A percentile compares a stretch with the other conserved stretches of the same genome.
phyloP scores from a whole-genome alignment of 1,284 basidiomycete species.

The Papiliotrema fonsecae region DNA sequence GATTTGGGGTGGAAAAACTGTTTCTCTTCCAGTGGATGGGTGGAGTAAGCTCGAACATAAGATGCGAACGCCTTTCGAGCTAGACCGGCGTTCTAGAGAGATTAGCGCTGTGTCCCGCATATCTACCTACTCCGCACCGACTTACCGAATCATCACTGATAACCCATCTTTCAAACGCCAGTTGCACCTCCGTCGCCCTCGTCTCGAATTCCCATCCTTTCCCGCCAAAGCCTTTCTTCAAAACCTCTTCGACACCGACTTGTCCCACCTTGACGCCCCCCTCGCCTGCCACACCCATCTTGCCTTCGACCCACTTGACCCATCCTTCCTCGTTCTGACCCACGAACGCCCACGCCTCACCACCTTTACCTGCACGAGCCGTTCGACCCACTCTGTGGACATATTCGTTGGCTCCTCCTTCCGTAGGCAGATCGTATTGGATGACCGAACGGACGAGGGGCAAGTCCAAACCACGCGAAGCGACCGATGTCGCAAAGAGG shows the following conservation, averaged over 20 bases:
- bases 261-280: slow-evolving; percentile 56
- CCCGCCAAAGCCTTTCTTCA: slow-evolving; percentile 81
- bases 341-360: slow-evolving; percentile 90
- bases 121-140: slow-evolving; percentile 10
- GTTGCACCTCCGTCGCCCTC: slow-evolving; percentile 91
- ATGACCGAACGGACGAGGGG: slow-evolving; percentile 91
- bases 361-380: slow-evolving; percentile 81
- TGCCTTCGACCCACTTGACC: slow-evolving; percentile 78
- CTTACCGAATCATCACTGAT: slow-evolving; percentile 65
- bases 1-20: slow-evolving; percentile 91
- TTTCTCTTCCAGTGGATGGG: slow-evolving; percentile 92
- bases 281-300: slow-evolving; percentile 56
- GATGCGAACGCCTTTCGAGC: slow-evolving; percentile 87
- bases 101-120: not conserved
- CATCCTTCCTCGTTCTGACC: slow-evolving; percentile 76
- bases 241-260: slow-evolving; percentile 63
- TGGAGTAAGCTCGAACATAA: slow-evolving; percentile 93
- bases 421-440: slow-evolving; percentile 96
- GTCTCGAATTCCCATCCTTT: slow-evolving; percentile 73
- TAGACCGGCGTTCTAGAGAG: slow-evolving; percentile 63
- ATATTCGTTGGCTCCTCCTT: slow-evolving; percentile 94
- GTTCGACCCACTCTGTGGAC: slow-evolving; percentile 96
- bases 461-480: slow-evolving; percentile 94
- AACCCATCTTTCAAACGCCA: slow-evolving; percentile 94
- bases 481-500: slow-evolving; percentile 92